A percentile compares a stretch with the other conserved stretches of the same genome.
Conservation (phyloP, 176 grass and related monocot species). For the Stipa capillata region DNA sequence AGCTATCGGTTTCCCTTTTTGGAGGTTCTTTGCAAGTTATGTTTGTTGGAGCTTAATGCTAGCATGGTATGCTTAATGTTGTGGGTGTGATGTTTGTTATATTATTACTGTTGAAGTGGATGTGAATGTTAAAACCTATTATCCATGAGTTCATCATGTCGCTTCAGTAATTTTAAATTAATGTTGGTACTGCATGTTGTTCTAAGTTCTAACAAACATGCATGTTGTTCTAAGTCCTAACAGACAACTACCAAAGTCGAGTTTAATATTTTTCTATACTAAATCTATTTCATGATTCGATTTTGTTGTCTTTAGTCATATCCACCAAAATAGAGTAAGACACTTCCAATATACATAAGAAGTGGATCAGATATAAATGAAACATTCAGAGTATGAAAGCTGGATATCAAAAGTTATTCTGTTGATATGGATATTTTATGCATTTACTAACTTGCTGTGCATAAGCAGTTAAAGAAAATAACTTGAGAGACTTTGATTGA, state of each 20-base stretch:
- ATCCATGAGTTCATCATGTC: neutral
- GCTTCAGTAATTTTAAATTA: neutral
- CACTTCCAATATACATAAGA: neutral
- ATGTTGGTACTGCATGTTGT: neutral
- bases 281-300: neutral
- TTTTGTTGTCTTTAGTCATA: neutral
- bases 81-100: neutral
- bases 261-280: neutral
- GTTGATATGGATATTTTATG: constrained; percentile 6
- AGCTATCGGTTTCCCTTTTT: neutral
- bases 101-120: neutral
- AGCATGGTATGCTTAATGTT: neutral
- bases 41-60: neutral
- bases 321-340: neutral
- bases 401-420: neutral
- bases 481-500: neutral
- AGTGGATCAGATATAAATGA: neutral
- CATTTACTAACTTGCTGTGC: neutral
- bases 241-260: neutral
- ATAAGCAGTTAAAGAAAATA: neutral
- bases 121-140: neutral
- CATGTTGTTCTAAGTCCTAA: neutral
- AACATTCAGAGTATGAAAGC: neutral
- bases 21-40: neutral
- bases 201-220: neutral